Evolutionary conservation across 768 basidiomycete species (phyloP).

Genomic region (Fomitopsis serialis): DNA sequence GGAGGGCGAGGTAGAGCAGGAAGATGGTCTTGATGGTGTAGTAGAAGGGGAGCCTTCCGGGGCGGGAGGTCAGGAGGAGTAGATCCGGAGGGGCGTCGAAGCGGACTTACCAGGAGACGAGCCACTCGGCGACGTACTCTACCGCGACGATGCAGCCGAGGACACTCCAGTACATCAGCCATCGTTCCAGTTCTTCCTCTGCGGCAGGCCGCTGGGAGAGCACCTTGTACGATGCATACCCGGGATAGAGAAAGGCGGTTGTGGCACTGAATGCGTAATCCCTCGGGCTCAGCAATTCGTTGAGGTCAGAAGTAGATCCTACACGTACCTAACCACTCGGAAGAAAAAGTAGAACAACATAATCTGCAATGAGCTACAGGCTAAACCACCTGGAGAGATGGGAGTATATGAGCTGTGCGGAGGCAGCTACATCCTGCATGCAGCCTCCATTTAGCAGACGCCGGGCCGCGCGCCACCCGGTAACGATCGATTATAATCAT

Average conservation of each 20-base stretch:
- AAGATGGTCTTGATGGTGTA: slow-evolving; percentile 75
- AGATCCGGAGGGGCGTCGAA: slow-evolving; percentile 6
- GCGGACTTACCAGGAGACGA: slow-evolving; percentile 70
- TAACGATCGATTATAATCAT: not conserved
- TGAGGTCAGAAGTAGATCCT: not conserved
- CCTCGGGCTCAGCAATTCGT: not conserved
- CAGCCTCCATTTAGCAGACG: not conserved
- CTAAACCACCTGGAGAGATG: not conserved
- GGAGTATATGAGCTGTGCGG: not conserved
- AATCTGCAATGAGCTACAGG: not conserved
- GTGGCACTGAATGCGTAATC: slow-evolving; percentile 42
- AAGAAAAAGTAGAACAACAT: slow-evolving; percentile 42
- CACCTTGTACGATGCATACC: slow-evolving; percentile 95
- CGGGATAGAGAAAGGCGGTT: slow-evolving; percentile 83
- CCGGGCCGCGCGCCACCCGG: not conserved
- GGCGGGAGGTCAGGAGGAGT: not conserved
- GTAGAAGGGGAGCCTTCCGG: slow-evolving; percentile 83
- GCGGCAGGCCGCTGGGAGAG: slow-evolving; percentile 83
- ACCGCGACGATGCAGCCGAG: slow-evolving; percentile 76
- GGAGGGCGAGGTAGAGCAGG: slow-evolving; percentile 85
- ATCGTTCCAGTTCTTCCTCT: slow-evolving; percentile 82
- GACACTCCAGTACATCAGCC: slow-evolving; percentile 98
- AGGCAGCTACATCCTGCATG: not conserved
- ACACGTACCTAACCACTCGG: slow-evolving; percentile 33
- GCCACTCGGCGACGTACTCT: slow-evolving; percentile 85